Percentiles rank a stretch among this genome's conserved stretches.
Evolutionary conservation across 768 basidiomycete genomes (phyloP).

Genomic region (Rhizopogon vulgaris): DNA sequence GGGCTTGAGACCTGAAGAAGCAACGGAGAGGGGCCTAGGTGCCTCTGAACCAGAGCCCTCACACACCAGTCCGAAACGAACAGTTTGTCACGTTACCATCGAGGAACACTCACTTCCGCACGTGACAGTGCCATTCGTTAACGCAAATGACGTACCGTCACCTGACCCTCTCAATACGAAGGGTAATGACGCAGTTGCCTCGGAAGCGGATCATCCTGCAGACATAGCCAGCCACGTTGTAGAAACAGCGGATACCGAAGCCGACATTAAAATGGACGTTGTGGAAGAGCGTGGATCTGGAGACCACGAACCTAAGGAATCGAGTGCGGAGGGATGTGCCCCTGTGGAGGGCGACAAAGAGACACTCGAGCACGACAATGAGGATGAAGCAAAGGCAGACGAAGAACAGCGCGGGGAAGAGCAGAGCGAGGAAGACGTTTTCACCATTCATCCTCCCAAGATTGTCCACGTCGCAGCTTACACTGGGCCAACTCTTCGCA

Average conservation of each 20-base stretch:
- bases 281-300: background rate
- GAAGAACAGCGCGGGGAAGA: background rate
- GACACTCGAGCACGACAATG: background rate
- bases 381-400: background rate
- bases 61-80: too few relatives aligned
- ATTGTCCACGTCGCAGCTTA: background rate
- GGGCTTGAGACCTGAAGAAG: background rate
- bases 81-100: too few relatives aligned
- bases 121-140: too few relatives aligned
- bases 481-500: slow-evolving; percentile 2
- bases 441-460: background rate
- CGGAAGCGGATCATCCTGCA: too few relatives aligned
- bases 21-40: too few relatives aligned
- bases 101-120: too few relatives aligned
- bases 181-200: too few relatives aligned
- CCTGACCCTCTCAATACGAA: too few relatives aligned
- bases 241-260: background rate
- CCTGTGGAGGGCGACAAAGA: background rate
- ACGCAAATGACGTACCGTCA: too few relatives aligned
- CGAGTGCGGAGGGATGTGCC: background rate
- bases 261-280: background rate
- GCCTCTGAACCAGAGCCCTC: too few relatives aligned
- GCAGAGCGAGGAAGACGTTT: background rate
- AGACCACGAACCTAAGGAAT: background rate
- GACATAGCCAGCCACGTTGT: background rate